A percentile compares a stretch with the other conserved stretches of the same genome.
Conservation (phyloP, 1,139 yeast species). For the Blastobotrys proliferans region DNA sequence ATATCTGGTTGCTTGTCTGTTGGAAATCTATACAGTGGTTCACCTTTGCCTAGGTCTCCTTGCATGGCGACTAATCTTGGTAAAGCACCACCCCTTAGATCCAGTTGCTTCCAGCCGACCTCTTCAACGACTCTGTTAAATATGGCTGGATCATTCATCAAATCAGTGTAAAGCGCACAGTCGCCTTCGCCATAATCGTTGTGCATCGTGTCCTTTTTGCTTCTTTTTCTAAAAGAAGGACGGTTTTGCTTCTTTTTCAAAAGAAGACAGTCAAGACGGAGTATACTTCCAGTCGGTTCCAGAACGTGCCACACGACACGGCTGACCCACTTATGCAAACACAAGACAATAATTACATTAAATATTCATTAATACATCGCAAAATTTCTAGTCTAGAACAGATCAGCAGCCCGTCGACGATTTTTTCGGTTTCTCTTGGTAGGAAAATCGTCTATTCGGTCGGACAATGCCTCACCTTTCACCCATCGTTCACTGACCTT, state of each 20-base stretch:
- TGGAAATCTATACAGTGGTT: slow-evolving; percentile 9
- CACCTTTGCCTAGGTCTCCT: slow-evolving; percentile 1
- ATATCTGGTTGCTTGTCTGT: slow-evolving; percentile 7
- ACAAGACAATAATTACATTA: too few species aligned
- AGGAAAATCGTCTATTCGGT: slow-evolving; percentile 3
- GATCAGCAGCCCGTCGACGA: slow-evolving; percentile 14
- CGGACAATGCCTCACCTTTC: slow-evolving; percentile 15
- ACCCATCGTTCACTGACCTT: slow-evolving; percentile 12
- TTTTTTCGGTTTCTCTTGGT: neutral
- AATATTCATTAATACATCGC: neutral
- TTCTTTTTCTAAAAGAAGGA: neutral
- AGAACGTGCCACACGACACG: too few species aligned
- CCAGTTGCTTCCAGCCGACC: slow-evolving; percentile 7
- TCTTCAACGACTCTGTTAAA: neutral
- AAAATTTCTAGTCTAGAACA: slow-evolving; percentile 8
- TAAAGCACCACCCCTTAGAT: slow-evolving; percentile 6
- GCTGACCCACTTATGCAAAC: too few species aligned
- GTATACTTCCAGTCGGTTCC: neutral
- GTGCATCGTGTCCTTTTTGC: neutral
- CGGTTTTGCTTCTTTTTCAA: neutral
- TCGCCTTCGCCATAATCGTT: slow-evolving; percentile 8
- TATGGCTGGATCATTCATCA: neutral
- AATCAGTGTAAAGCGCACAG: neutral
- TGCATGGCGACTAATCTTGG: slow-evolving; percentile 12
- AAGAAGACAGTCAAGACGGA: neutral